These are phyloP conservation scores for Sugiyamaella smithiae DNA, from an alignment of 805 yeast genomes.

Conservation along the genomic window DNA sequence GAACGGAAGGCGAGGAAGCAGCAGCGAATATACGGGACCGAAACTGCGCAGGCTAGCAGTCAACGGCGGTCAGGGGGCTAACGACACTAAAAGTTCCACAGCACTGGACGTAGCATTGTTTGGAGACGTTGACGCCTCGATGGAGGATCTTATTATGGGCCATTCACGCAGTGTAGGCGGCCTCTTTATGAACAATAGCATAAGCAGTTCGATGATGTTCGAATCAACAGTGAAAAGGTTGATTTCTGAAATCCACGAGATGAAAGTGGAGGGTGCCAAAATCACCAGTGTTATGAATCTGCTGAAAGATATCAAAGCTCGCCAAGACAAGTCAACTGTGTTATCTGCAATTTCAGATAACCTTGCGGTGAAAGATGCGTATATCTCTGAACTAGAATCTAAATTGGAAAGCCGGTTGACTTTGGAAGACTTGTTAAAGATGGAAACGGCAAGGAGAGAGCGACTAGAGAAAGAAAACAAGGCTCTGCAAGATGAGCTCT, in stretches of 20 bases:
- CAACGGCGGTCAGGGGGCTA: not conserved
- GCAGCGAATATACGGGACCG: not conserved
- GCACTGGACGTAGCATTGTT: slow-evolving; percentile 34
- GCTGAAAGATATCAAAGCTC: slow-evolving; percentile 29
- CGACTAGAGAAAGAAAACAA: slow-evolving; percentile 11
- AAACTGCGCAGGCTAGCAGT: slow-evolving; percentile 1
- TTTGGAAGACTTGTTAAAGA: slow-evolving; percentile 6
- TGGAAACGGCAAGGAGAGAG: not conserved
- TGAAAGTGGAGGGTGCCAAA: slow-evolving; percentile 35
- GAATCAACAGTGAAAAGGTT: slow-evolving; percentile 36
- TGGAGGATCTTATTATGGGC: slow-evolving; percentile 35
- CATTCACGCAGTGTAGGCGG: slow-evolving; percentile 37
- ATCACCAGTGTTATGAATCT: slow-evolving; percentile 30
- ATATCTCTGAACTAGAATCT: slow-evolving; percentile 19
- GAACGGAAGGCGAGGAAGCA: not conserved
- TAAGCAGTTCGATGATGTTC: slow-evolving; percentile 30
- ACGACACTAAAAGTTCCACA: slow-evolving; percentile 13
- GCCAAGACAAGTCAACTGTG: slow-evolving; percentile 22
- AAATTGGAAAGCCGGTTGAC: slow-evolving; percentile 8
- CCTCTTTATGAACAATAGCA: slow-evolving; percentile 32
- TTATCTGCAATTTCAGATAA: slow-evolving; percentile 16
- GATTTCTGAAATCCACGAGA: slow-evolving; percentile 33
- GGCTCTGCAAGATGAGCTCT: slow-evolving; percentile 5
- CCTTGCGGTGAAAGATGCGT: slow-evolving; percentile 18
- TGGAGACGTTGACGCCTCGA: slow-evolving; percentile 33